These are phyloP conservation scores for Neurospora sublineolata DNA, from an alignment of 495 filamentous ascomycete genomes.

Conservation along the genomic window DNA sequence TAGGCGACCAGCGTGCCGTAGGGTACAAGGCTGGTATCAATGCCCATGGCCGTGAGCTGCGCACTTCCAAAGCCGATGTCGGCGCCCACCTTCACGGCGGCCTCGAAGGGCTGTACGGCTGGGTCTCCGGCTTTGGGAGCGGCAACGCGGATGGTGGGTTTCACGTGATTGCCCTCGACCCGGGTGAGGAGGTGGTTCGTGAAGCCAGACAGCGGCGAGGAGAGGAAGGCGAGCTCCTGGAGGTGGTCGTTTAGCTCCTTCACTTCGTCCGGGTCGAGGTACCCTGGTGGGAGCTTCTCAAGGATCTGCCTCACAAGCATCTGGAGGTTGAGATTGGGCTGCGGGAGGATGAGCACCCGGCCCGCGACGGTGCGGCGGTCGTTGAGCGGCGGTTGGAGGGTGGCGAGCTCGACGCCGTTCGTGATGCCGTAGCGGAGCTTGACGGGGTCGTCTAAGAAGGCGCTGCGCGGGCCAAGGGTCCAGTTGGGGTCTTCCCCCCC, in stretches of 20 bases:
- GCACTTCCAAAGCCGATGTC: slow-evolving; percentile 2
- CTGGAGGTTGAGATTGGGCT: background rate
- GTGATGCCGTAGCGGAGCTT: too few species aligned
- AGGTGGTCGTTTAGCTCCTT: too few species aligned
- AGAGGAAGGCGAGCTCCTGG: slow-evolving; percentile 15
- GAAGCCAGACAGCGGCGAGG: background rate
- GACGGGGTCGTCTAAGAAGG: too few species aligned
- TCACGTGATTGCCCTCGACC: slow-evolving; percentile 26
- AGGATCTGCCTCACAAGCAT: slow-evolving; percentile 25
- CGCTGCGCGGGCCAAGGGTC: too few species aligned
- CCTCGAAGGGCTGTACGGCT: slow-evolving; percentile 5
- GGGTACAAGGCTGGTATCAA: slow-evolving; percentile 19
- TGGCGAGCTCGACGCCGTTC: too few species aligned
- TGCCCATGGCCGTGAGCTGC: slow-evolving; percentile 10
- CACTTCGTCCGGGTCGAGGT: slow-evolving; percentile 4
- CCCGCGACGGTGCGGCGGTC: slow-evolving; percentile 27
- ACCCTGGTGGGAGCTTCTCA: slow-evolving; percentile 7
- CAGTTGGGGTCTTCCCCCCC: background rate
- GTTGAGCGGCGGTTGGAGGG: background rate
- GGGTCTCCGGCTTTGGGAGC: background rate
- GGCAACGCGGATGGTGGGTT: slow-evolving; percentile 17
- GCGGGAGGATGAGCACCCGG: slow-evolving; percentile 22
- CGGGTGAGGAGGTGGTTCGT: background rate
- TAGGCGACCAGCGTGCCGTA: slow-evolving; percentile 11
- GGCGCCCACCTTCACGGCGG: slow-evolving; percentile 2